Base-by-base conservation (phyloP, 2,329 filamentous ascomycete species). In the Pseudocercospora musae region DNA sequence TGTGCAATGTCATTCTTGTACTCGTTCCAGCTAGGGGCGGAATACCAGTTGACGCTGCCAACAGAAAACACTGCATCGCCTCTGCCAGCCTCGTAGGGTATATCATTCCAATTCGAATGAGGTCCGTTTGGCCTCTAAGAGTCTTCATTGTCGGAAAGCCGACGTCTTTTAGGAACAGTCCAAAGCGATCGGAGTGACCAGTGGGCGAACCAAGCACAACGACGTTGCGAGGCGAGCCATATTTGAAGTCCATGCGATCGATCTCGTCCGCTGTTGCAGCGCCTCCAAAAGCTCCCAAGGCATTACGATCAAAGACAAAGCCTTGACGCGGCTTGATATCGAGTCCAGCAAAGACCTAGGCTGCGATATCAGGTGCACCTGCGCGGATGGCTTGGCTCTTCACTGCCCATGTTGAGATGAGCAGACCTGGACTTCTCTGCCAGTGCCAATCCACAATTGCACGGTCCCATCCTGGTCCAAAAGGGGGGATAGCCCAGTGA, bases 41-140 rank as follows among this genome's bases (percentile, higher is more conserved):
- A 40, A 46, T 57, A 57, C 54, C 54, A 57, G 40, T 18, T 42
- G 10, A 57, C 46, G 25, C 54, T 57, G 13, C 54, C 54, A 25
- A 57, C 54, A 15, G 54, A 57, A 13, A 57, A 57, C 4, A 57
- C 54, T 42, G 54, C 54, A 18, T 33, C 54, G 8, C 54, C 54
- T 27, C 54, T 13, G 2, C 33, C 33, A 10, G 54, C 46, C 13
- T 57, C 54, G 13, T 57, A 42, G 23, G n/a, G n/a, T 44, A 57
- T 13, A 33, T 57, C 31, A 57, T 57, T n/a, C 46, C 54, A 23
- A 33, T 44, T 15, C 54, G 20, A 10, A 57, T 44, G n/a, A 57
- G n/a, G 9, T 57, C 37, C 10, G 54, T 57, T 33, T 57, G 54
- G 18, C 20, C n/a, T 11, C 54, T 33, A 18, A 57, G 23, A 25